Percentiles rank a stretch among this genome's conserved stretches.
These are phyloP conservation scores for Ophiostoma triangulosporum DNA, from an alignment of 2,329 filamentous ascomycete species.

Conservation along the genomic window DNA sequence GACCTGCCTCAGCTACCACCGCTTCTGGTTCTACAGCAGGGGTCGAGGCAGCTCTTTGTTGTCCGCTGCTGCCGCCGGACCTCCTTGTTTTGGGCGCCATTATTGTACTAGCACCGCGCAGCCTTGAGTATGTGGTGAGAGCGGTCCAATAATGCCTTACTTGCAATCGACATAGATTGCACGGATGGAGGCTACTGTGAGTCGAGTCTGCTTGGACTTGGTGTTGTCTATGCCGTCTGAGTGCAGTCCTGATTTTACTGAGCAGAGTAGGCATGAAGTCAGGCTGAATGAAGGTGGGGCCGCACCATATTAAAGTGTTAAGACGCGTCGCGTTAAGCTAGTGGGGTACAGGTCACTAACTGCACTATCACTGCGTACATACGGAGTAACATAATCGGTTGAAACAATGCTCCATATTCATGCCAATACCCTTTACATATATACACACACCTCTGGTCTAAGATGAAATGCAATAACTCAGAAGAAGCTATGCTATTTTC, in stretches of 20 bases:
- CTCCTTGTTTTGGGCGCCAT: conserved; percentile 15
- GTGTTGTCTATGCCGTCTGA: background rate
- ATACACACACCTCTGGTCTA: no score
- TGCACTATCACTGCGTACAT: no score
- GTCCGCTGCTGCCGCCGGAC: background rate
- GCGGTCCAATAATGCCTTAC: background rate
- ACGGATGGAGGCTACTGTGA: background rate
- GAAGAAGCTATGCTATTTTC: no score
- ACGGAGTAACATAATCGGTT: no score
- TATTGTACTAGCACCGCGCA: background rate
- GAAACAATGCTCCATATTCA: no score
- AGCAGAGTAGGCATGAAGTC: background rate
- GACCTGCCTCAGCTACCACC: background rate
- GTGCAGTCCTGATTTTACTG: background rate
- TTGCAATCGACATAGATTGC: background rate
- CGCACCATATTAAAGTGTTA: background rate
- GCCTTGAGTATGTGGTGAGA: background rate
- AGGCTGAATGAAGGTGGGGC: background rate
- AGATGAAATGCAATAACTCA: no score
- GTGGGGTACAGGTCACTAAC: no score
- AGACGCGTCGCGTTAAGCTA: conserved; percentile 1
- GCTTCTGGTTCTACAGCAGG: background rate
- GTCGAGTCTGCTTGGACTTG: background rate
- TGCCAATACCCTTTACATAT: background rate
- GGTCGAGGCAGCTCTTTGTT: background rate